Evolutionary conservation across 371 early-diverging fungal genomes (phyloP).

Genomic region (Actinomucor elegans): DNA sequence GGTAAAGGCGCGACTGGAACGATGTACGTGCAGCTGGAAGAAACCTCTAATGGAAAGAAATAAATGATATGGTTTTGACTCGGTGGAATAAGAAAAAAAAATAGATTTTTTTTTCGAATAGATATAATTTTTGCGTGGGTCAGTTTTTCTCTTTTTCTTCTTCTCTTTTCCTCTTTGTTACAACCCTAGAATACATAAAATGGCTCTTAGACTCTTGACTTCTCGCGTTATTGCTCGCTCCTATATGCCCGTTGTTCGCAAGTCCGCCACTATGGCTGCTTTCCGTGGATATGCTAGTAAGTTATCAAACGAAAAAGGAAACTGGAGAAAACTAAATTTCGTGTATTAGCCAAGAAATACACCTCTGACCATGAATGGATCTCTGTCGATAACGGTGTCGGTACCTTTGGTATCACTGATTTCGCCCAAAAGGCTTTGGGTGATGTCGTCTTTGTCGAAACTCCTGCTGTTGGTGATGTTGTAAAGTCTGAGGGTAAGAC

Average conservation of each 20-base stretch:
- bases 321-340: not conserved
- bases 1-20: no score
- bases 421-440: slow-evolving; percentile 92
- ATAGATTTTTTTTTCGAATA: slow-evolving; percentile 1
- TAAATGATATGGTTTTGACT: slow-evolving; percentile 30
- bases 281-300: slow-evolving; percentile 51
- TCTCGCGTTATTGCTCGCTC: slow-evolving; percentile 42
- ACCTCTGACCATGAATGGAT: slow-evolving; percentile 96
- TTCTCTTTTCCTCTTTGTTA: slow-evolving; percentile 3
- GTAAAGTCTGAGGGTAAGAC: slow-evolving; percentile 63
- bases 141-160: slow-evolving; percentile 15
- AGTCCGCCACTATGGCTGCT: slow-evolving; percentile 35
- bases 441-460: slow-evolving; percentile 94
- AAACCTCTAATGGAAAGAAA: slow-evolving; percentile 20
- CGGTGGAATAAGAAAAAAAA: slow-evolving; percentile 39
- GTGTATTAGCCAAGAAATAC: slow-evolving; percentile 62
- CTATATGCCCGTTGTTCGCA: slow-evolving; percentile 39
- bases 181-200: slow-evolving; percentile 5
- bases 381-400: slow-evolving; percentile 67
- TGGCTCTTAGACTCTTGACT: slow-evolving; percentile 49
- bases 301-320: slow-evolving; percentile 4
- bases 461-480: slow-evolving; percentile 62
- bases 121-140: no score
- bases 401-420: slow-evolving; percentile 91
- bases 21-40: not conserved